These are phyloP conservation scores for Torulaspora gathmanii DNA, from an alignment of 805 yeast genomes.

Conservation along the genomic window DNA sequence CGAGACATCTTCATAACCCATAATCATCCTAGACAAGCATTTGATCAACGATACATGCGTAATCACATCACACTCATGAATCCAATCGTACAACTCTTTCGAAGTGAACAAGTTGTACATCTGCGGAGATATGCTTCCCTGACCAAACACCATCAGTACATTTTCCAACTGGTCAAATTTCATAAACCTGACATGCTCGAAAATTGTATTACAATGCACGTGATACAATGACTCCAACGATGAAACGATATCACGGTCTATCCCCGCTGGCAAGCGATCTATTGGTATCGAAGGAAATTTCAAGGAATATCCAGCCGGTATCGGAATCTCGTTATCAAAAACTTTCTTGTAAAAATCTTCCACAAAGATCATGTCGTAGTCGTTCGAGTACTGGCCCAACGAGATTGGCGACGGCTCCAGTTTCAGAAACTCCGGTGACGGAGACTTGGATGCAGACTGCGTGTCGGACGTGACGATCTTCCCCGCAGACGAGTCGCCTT, in stretches of 20 bases:
- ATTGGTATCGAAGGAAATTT: slow-evolving; percentile 38
- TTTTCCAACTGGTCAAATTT: slow-evolving; percentile 56
- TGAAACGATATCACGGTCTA: slow-evolving; percentile 54
- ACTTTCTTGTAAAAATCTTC: slow-evolving; percentile 25
- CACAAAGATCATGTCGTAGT: slow-evolving; percentile 11
- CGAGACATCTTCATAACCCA: slow-evolving; percentile 52
- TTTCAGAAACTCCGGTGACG: slow-evolving; percentile 4
- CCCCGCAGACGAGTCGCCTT: background rate
- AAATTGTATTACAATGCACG: slow-evolving; percentile 57
- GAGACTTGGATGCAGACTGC: background rate
- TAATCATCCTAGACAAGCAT: slow-evolving; percentile 56
- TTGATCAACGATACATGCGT: slow-evolving; percentile 52
- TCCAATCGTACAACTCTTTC: slow-evolving; percentile 54
- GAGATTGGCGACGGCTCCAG: slow-evolving; percentile 7
- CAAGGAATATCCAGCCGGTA: slow-evolving; percentile 27
- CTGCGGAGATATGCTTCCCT: slow-evolving; percentile 54
- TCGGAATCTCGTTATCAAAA: slow-evolving; percentile 25
- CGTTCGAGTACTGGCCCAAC: slow-evolving; percentile 5
- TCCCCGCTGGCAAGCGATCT: slow-evolving; percentile 40
- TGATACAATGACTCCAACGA: slow-evolving; percentile 59
- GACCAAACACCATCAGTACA: slow-evolving; percentile 48
- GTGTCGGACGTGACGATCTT: background rate
- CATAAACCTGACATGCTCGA: slow-evolving; percentile 64
- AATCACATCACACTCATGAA: slow-evolving; percentile 59
- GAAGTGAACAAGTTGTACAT: slow-evolving; percentile 54